phyloP scores from a whole-genome alignment of 257 asterid species.

The Leonotis leonurus region DNA sequence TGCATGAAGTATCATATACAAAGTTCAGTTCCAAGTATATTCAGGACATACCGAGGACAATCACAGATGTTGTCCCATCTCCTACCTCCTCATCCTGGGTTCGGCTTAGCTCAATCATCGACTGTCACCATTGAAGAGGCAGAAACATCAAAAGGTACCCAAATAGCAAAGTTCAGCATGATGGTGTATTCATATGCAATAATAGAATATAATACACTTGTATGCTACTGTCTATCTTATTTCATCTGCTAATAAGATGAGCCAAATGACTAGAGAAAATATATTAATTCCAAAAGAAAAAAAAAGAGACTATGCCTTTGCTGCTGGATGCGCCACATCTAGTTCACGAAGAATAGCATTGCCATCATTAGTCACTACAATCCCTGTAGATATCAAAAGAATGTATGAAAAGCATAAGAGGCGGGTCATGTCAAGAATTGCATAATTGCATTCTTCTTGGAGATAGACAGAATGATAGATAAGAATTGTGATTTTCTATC shows the following conservation, averaged over 20 bases:
- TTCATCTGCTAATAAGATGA: background rate
- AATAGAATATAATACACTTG: background rate
- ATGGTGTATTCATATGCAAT: background rate
- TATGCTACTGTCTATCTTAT: background rate
- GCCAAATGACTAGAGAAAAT: background rate
- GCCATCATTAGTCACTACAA: constrained; percentile 95
- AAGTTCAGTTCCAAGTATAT: background rate
- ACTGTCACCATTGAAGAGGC: constrained; percentile 41
- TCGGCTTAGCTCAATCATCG: constrained; percentile 97
- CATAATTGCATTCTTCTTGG: too few species aligned
- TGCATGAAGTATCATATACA: constrained; percentile 4
- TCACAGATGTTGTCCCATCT: constrained; percentile 98
- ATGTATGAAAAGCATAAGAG: background rate
- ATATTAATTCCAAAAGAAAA: background rate
- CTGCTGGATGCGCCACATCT: constrained; percentile 96
- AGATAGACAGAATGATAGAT: background rate
- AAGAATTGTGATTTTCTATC: background rate
- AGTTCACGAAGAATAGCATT: constrained; percentile 93
- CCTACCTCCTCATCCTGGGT: constrained; percentile 99
- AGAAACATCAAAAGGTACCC: constrained; percentile 4
- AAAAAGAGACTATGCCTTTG: constrained; percentile 44
- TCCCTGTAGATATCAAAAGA: constrained; percentile 42
- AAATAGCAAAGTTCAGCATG: background rate
- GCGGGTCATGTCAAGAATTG: background rate
- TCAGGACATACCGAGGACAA: constrained; percentile 69